These are phyloP conservation scores for Hypoxylon trugodes DNA, from an alignment of 495 filamentous ascomycete species.

Conservation along the genomic window DNA sequence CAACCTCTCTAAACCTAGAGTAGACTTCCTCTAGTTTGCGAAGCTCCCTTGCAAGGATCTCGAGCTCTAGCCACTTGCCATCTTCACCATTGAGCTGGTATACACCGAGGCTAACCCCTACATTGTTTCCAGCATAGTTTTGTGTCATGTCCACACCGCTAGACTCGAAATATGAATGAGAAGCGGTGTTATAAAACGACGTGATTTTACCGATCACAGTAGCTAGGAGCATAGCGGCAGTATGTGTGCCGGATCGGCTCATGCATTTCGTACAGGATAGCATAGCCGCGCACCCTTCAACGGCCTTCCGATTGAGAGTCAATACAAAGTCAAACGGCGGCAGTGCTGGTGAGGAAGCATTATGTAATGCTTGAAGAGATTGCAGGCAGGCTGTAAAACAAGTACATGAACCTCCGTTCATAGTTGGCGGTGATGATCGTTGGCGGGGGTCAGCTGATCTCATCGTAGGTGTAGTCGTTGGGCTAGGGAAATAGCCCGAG, in stretches of 20 bases:
- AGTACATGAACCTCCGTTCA: slow-evolving; percentile 47
- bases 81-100: slow-evolving; percentile 56
- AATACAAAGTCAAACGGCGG: slow-evolving; percentile 56
- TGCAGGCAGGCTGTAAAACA: slow-evolving; percentile 59
- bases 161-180: slow-evolving; percentile 48
- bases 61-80: slow-evolving; percentile 53
- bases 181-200: slow-evolving; percentile 55
- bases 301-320: slow-evolving; percentile 55
- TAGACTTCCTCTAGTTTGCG: slow-evolving; percentile 56
- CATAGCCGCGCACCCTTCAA: slow-evolving; percentile 57
- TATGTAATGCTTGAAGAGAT: slow-evolving; percentile 55
- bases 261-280: slow-evolving; percentile 54
- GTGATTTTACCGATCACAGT: slow-evolving; percentile 59
- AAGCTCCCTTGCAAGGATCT: slow-evolving; percentile 58
- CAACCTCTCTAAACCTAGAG: slow-evolving; percentile 49
- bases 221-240: slow-evolving; percentile 56
- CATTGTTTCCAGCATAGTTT: slow-evolving; percentile 32
- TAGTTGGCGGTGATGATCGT: slow-evolving; percentile 43
- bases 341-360: slow-evolving; percentile 49
- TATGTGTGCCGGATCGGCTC: slow-evolving; percentile 51
- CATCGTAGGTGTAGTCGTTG: slow-evolving; percentile 47
- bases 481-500: slow-evolving; percentile 50
- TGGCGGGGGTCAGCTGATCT: slow-evolving; percentile 42
- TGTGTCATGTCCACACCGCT: slow-evolving; percentile 33
- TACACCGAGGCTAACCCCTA: slow-evolving; percentile 52